A percentile compares a stretch with the other conserved stretches of the same genome.
phyloP scores from a whole-genome alignment of 345 rosid species.

The Tarenaya hassleriana region DNA sequence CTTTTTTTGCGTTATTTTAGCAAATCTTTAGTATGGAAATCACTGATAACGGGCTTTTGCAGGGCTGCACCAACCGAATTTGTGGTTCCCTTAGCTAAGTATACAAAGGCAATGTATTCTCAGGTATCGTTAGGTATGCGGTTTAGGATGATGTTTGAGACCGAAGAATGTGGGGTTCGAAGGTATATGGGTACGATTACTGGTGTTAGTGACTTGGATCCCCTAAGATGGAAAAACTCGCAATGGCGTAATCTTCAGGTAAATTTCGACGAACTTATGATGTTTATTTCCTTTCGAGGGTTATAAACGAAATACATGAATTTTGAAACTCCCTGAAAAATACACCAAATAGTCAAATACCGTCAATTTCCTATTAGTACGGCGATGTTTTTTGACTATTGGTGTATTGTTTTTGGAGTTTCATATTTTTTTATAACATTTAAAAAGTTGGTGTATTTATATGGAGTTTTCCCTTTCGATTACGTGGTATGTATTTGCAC shows the following conservation, averaged over 20 bases:
- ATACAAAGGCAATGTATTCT: constrained; percentile 73
- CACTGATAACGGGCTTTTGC: constrained; percentile 30
- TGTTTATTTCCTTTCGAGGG: too few species aligned
- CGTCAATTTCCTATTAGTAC: too few species aligned
- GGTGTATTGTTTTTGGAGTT: too few species aligned
- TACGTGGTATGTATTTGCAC: constrained; percentile 7
- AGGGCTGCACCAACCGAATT: constrained; percentile 97
- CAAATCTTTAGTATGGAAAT: not conserved
- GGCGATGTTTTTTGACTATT: too few species aligned
- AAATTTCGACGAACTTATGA: constrained; percentile 16
- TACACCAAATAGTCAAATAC: too few species aligned
- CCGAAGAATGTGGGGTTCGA: constrained; percentile 92
- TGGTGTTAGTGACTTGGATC: constrained; percentile 79
- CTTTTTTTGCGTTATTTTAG: constrained; percentile 3
- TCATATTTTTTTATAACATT: too few species aligned
- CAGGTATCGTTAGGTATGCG: constrained; percentile 95
- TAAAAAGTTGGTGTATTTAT: too few species aligned
- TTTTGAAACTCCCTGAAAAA: too few species aligned
- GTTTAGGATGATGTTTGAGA: constrained; percentile 97
- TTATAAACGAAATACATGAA: too few species aligned
- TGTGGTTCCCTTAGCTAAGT: constrained; percentile 94
- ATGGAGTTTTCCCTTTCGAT: too few species aligned
- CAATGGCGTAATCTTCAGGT: constrained; percentile 99
- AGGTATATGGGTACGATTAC: constrained; percentile 97
- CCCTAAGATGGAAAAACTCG: constrained; percentile 85